Base-by-base conservation (phyloP, 1,284 basidiomycete species). In the Mycena citricolor region DNA sequence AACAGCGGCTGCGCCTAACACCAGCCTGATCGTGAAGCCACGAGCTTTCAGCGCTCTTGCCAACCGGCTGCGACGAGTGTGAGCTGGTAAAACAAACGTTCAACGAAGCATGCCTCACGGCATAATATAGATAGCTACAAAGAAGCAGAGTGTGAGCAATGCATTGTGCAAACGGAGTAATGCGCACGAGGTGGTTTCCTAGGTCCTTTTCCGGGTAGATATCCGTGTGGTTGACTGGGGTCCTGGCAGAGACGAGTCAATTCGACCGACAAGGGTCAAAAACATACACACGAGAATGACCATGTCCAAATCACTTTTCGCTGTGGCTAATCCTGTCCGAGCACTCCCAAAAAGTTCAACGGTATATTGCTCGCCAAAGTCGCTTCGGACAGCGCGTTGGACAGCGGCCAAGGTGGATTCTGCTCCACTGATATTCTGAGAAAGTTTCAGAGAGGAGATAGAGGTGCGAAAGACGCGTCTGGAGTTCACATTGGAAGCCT, bases 301-400 rank as follows among this genome's bases (percentile, higher is more conserved):
- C 38, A 79, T 49, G 54, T 79, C 76, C 38, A 79, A 56, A 52
- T 79, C 76, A 51, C 73, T 72, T 4, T 39, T 51, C 1, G 54
- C 30, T 26, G 61, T 57, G 17, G 67, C 64, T 21, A 72, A 62
- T 13, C 73, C 71, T 55, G 76, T 76, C 30, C 66, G 66, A n/a
- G 66, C 64, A 47, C 76, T 78, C 16, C 76, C 76, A 54, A 77
- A 79, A 5, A 64, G 40, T 36, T 66, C 59, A 0, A 76, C 65
- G 4, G 26, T 37, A 55, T 71, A 77, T n/a, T 51, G 24, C 4
- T 13, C 2, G 2, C 72, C 71, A 53, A 62, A 75, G 8, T 40
- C 44, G 4, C 44, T 36, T 35, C 51, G 54, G 12, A 77, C 61
- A 8, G 56, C 54, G 1, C 22, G 2, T 30, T 58, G 42, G 0